Evolutionary conservation across 805 yeast genomes (phyloP).

Genomic region (Wickerhamomyces kurtzmanii): DNA sequence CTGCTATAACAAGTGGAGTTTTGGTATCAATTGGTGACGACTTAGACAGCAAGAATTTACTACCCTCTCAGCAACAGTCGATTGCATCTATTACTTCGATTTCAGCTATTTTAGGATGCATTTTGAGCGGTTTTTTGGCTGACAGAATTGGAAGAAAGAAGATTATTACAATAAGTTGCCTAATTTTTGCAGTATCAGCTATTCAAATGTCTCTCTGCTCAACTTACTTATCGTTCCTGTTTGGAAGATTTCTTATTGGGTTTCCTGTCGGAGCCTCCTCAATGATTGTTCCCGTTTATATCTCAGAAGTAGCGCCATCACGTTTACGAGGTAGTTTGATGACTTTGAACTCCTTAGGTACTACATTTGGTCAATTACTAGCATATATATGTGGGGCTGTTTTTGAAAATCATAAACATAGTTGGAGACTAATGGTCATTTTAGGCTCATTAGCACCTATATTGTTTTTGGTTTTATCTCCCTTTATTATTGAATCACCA

Average conservation of each 20-base stretch:
- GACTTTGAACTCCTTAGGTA: slow-evolving; percentile 29
- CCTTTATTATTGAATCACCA: slow-evolving; percentile 43
- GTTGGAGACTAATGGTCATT: slow-evolving; percentile 30
- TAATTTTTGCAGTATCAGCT: slow-evolving; percentile 37
- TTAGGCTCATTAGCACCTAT: slow-evolving; percentile 31
- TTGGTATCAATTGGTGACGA: slow-evolving; percentile 35
- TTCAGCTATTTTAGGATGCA: slow-evolving; percentile 45
- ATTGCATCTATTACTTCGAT: slow-evolving; percentile 37
- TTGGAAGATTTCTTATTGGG: slow-evolving; percentile 61
- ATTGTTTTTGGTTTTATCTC: slow-evolving; percentile 22
- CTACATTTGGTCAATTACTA: slow-evolving; percentile 41
- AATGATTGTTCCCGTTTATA: slow-evolving; percentile 51
- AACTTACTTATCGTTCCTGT: slow-evolving; percentile 28
- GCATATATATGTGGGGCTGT: slow-evolving; percentile 29
- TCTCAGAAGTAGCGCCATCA: slow-evolving; percentile 41
- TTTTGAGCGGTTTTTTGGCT: slow-evolving; percentile 38
- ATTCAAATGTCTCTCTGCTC: slow-evolving; percentile 33
- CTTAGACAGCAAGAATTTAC: slow-evolving; percentile 22
- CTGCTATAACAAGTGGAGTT: slow-evolving; percentile 56
- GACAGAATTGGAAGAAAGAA: slow-evolving; percentile 36
- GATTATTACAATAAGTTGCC: slow-evolving; percentile 30
- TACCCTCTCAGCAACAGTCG: slow-evolving; percentile 25
- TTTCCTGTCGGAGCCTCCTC: slow-evolving; percentile 66
- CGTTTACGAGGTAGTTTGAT: slow-evolving; percentile 26
- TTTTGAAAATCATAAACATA: slow-evolving; percentile 17